Conservation (phyloP, 2,329 filamentous ascomycete genomes). For the Lasiodiplodia hormozganensis region DNA sequence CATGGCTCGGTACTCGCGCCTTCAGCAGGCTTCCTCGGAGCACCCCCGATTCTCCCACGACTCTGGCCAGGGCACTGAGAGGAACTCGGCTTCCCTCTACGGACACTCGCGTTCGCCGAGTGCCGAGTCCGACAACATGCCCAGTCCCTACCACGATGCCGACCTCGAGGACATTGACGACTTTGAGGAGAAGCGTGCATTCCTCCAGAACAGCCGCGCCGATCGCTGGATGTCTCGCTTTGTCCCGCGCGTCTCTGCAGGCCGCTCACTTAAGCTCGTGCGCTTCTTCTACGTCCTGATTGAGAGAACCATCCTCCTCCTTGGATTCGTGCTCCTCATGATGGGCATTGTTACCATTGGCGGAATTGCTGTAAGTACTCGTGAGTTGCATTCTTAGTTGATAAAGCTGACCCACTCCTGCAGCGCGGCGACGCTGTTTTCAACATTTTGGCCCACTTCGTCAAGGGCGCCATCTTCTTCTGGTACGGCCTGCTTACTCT, state of each 20-base stretch:
- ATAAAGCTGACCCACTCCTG: constrained; percentile 22
- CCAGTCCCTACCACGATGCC: constrained; percentile 55
- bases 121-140: constrained; percentile 54
- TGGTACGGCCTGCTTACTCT: constrained; percentile 89
- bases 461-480: constrained; percentile 95
- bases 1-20: constrained; percentile 48
- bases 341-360: constrained; percentile 79
- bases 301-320: constrained; percentile 77
- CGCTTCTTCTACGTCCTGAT: constrained; percentile 69
- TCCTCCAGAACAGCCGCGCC: constrained; percentile 55
- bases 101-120: constrained; percentile 70
- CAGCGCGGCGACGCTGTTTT: constrained; percentile 75
- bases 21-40: constrained; percentile 40
- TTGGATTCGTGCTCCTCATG: constrained; percentile 76
- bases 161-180: constrained; percentile 51
- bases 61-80: constrained; percentile 71
- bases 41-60: constrained; percentile 51
- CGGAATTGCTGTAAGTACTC: constrained; percentile 78
- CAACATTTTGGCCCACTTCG: constrained; percentile 88
- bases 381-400: not conserved
- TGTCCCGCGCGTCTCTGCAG: constrained; percentile 63
- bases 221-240: constrained; percentile 61
- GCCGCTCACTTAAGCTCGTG: constrained; percentile 63
- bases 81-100: constrained; percentile 69
- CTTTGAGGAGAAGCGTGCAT: constrained; percentile 53